Conservation (phyloP, 257 asterid species). For the Coffea eugenioides region DNA sequence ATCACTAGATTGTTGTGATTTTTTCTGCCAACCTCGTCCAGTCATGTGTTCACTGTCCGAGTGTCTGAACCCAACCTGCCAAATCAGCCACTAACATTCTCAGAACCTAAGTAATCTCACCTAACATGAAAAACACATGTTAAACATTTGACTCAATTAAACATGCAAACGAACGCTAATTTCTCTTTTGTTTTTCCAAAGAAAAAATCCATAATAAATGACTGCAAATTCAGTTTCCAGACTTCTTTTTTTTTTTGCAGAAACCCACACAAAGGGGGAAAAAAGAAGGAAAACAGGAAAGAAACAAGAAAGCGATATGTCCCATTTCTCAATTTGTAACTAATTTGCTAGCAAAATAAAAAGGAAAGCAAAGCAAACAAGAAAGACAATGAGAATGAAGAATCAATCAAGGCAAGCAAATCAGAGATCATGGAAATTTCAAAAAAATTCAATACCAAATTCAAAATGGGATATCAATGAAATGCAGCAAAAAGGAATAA, state of each 20-base stretch:
- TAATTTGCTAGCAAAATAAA: slow-evolving; percentile 7
- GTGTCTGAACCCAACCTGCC: slow-evolving; percentile 12
- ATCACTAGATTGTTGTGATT: slow-evolving; percentile 8
- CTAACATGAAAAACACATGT: slow-evolving; percentile 9
- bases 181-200: neutral
- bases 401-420: slow-evolving; percentile 21
- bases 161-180: neutral
- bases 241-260: neutral
- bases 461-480: slow-evolving; percentile 30
- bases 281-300: neutral
- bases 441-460: slow-evolving; percentile 41
- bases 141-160: slow-evolving; percentile 5
- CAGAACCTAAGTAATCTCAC: neutral
- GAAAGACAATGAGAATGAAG: slow-evolving; percentile 13
- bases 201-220: neutral
- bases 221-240: neutral
- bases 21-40: neutral
- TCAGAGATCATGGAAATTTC: slow-evolving; percentile 33
- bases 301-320: neutral
- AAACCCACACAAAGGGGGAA: neutral
- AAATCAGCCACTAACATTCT: neutral
- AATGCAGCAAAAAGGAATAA: slow-evolving; percentile 27
- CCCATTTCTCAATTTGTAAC: slow-evolving; percentile 23
- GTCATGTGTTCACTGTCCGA: slow-evolving; percentile 6
- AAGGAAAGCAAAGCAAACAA: slow-evolving; percentile 14